Evolutionary conservation across 2,329 filamentous ascomycete species (phyloP), one percentile per base, ranked within the genome.

Genomic region (Botrytis porri): DNA sequence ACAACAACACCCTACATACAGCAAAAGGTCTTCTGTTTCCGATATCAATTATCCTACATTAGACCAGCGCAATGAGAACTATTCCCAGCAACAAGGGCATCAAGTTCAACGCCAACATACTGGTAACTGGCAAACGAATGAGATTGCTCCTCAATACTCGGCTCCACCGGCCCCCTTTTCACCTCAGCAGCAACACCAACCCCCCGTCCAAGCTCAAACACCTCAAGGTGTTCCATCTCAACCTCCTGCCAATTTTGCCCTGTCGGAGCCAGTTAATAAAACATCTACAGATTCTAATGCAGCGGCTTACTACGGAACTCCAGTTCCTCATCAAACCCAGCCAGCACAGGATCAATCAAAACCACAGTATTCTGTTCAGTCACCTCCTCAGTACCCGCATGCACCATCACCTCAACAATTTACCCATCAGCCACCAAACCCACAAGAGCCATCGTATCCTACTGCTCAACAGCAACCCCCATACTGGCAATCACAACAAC

Each of bases 251-350:
- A 77, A 74, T 41, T 80, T 79, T 79, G 81, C 75, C 71, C 82
- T 72, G 73, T 78, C 75, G 74, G 82, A 80, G 77, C 75, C 82
- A 75, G 71, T 78, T 25, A 77, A 79, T 22, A 81, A 83, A 6
- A 80, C 82, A 14, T 79, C 81, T 29, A 79, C 84, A 25, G 89
- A 92, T 73, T 84, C 87, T 1, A 87, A 84, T 73, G 84, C 86
- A 18, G 85, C 85, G 16, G 90, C 88, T 77, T 92, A 91, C 80
- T 89, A 88, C 77, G 85, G 82, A 75, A 81, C 82, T 73, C 45
- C 76, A 45, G 76, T 87, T 51, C 57, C 41, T 51, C 57, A 45
- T 12, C 66, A 60, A 84, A 16, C 37, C 5, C 63, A 86, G 85
- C 71, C 86, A 86, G 74, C 85, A 84, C 76, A 79, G 32, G 81